Evolutionary conservation across 176 grass and related monocot genomes (phyloP), one percentile per base, ranked within the genome.

Genomic region (Stipa capillata): DNA sequence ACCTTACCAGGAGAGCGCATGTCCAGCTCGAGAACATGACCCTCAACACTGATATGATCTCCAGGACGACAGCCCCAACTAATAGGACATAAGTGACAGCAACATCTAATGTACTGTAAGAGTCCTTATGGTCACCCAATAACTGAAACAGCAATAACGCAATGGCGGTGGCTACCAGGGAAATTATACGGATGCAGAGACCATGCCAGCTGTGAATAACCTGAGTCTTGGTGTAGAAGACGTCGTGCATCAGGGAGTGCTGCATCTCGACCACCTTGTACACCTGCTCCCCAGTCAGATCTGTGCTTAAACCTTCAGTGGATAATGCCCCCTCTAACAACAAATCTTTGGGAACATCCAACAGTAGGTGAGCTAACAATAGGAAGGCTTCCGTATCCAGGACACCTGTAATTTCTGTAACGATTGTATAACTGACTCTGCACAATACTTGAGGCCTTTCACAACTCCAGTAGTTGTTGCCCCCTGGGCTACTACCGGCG

Each of bases 211-310:
- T 67, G 50, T 84, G 68, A 5, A 70, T 54, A 0, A 74, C 45
- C 18, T 36, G 8, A n/a, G n/a, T n/a, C n/a, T n/a, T n/a, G n/a
- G n/a, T n/a, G n/a, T n/a, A n/a, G n/a, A n/a, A n/a, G n/a, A 89
- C 67, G 4, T 82, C 79, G 37, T 82, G 69, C 7, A 65, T 5
- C 16, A 87, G 65, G 7, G 73, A 73, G 18, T 83, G 27, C 32
- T 87, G 71, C 16, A 82, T 51, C 36, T 83, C 52, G 4, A 43
- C 35, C 18, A 29, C 28, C 57, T 17, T 33, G 57, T 32, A 60
- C 35, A 57, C 16, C 25, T 32, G 27, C 28, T 48, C 33, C 7
- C 36, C 31, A 31, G 17, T 17, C 31, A 31, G 50, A 59, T 4
- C 1, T 18, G 52, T 55, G 52, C n/a, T n/a, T n/a, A n/a, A 55